These are phyloP conservation scores for Perilla frutescens DNA, from an alignment of 257 asterid species.

Conservation along the genomic window DNA sequence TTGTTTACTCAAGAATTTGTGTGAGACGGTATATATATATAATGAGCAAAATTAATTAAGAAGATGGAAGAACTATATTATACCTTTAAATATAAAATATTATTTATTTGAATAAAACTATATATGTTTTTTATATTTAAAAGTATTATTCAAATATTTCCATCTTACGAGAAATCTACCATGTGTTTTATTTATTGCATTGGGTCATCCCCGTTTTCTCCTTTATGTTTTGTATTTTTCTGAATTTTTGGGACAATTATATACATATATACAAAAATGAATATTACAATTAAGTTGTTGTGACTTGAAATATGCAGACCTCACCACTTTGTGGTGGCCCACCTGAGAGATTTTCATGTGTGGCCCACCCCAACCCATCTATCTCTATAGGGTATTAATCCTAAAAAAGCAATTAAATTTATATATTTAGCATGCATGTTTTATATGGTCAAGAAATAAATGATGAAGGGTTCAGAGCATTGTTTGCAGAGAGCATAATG, in stretches of 20 bases:
- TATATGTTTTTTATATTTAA: too few species aligned
- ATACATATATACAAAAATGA: conserved; percentile 15
- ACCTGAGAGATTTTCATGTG: conserved; percentile 38
- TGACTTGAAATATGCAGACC: conserved; percentile 30
- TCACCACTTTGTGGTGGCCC: conserved; percentile 42
- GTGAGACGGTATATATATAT: too few species aligned
- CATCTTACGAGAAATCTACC: too few species aligned
- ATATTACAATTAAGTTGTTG: conserved; percentile 23
- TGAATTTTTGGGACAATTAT: conserved; percentile 24
- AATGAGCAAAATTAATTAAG: too few species aligned
- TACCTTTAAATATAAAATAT: too few species aligned
- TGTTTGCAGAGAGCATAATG: conserved; percentile 43
- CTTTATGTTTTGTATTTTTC: neutral
- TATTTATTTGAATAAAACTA: too few species aligned
- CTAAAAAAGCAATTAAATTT: neutral
- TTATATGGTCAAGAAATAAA: conserved; percentile 36
- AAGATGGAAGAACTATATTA: too few species aligned
- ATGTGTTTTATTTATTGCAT: neutral
- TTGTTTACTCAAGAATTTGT: neutral
- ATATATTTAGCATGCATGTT: conserved; percentile 22
- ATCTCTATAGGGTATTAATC: neutral
- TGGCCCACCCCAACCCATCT: conserved; percentile 21
- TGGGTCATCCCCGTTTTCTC: neutral
- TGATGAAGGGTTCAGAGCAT: conserved; percentile 37
- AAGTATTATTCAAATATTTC: too few species aligned